Conservation (phyloP, 2,329 filamentous ascomycete species). For the Lachnellula suecica region DNA sequence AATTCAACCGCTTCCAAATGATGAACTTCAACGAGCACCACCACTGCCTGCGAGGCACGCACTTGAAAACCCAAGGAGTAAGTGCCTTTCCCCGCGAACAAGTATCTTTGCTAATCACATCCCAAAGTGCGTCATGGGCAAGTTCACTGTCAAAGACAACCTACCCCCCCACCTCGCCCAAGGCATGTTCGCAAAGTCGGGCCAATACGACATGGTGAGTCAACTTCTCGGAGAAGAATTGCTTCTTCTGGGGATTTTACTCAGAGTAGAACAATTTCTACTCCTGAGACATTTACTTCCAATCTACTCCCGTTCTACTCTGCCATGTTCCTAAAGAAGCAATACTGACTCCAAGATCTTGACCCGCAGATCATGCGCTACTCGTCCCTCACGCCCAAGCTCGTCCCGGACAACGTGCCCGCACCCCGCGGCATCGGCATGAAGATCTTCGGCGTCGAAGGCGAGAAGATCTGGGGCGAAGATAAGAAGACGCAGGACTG, state of each 20-base stretch:
- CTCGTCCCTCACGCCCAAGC: conserved; percentile 18
- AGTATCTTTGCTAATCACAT: background rate
- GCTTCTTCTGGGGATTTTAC: too few species aligned
- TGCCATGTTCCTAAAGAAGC: too few species aligned
- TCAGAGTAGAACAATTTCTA: too few species aligned
- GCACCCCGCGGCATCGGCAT: conserved; percentile 18
- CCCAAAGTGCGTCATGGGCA: conserved; percentile 15
- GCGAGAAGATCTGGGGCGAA: conserved; percentile 20
- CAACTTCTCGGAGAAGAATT: too few species aligned
- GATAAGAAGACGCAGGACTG: conserved; percentile 21
- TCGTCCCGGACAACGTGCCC: conserved; percentile 17
- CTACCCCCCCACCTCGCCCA: conserved; percentile 17
- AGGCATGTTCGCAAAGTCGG: conserved; percentile 19
- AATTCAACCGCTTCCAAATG: conserved; percentile 21
- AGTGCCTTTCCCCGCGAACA: background rate
- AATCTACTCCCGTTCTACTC: too few species aligned
- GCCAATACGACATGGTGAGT: conserved; percentile 15
- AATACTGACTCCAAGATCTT: too few species aligned
- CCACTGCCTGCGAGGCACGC: conserved; percentile 16
- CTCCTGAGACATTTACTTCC: too few species aligned
- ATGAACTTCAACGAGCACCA: conserved; percentile 22
- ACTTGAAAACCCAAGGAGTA: conserved; percentile 19
- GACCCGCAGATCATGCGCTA: conserved; percentile 21
- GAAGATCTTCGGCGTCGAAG: conserved; percentile 18
- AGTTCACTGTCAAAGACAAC: conserved; percentile 18